Conservation (phyloP, 495 filamentous ascomycete species). For the Hypoxylon subgilvum region DNA sequence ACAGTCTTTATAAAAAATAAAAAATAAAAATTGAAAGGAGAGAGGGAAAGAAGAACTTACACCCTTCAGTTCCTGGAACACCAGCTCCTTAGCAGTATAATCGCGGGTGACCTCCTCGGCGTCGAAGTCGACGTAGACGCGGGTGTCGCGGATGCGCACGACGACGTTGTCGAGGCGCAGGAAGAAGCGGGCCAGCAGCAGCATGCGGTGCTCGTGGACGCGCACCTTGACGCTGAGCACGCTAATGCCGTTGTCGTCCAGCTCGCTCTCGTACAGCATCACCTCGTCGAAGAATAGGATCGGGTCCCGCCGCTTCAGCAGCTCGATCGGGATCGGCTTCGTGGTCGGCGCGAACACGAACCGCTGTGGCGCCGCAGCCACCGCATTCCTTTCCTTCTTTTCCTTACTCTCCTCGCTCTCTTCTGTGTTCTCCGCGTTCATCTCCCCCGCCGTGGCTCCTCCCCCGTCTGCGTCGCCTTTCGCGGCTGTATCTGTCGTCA, state of each 20-base stretch:
- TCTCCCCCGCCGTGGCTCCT: not conserved
- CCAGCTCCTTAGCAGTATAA: slow-evolving; percentile 81
- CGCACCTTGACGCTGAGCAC: slow-evolving; percentile 85
- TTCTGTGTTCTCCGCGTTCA: not conserved
- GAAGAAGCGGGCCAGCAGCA: slow-evolving; percentile 87
- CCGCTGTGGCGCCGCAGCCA: no score
- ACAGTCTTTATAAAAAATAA: not conserved
- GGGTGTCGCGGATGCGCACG: slow-evolving; percentile 83
- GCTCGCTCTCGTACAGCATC: slow-evolving; percentile 93
- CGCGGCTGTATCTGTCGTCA: not conserved
- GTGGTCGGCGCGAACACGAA: slow-evolving; percentile 57
- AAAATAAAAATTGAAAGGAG: not conserved
- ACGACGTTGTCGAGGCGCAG: slow-evolving; percentile 91
- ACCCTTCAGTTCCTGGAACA: slow-evolving; percentile 76
- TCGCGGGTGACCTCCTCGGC: slow-evolving; percentile 84
- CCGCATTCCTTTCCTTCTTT: no score
- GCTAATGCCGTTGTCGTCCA: slow-evolving; percentile 95
- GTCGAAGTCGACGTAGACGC: slow-evolving; percentile 89
- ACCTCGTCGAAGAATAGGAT: slow-evolving; percentile 96
- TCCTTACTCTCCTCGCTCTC: not conserved
- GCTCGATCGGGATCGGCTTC: slow-evolving; percentile 76
- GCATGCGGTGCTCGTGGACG: slow-evolving; percentile 85
- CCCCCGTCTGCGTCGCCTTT: not conserved
- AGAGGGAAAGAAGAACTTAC: slow-evolving; percentile 52
- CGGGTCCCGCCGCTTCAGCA: slow-evolving; percentile 80